phyloP scores from a whole-genome alignment of 176 grass and related monocot species.

The Aegilops sharonensis region DNA sequence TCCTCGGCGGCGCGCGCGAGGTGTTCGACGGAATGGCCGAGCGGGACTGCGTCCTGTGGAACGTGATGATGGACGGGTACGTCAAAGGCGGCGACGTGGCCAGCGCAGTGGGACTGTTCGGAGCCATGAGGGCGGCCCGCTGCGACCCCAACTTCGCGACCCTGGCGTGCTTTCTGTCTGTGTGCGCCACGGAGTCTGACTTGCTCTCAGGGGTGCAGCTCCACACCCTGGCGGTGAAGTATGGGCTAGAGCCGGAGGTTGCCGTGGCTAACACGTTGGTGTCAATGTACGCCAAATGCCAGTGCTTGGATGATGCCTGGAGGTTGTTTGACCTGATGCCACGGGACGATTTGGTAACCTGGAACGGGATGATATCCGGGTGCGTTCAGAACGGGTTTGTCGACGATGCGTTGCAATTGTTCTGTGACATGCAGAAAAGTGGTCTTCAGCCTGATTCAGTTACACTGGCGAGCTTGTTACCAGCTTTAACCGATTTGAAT shows the following conservation, averaged over 20 bases:
- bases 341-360: slow-evolving; percentile 57
- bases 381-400: slow-evolving; percentile 74
- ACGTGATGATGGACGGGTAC: slow-evolving; percentile 78
- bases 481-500: slow-evolving; percentile 59
- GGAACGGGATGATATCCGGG: slow-evolving; percentile 82
- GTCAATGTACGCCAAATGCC: slow-evolving; percentile 73
- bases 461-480: slow-evolving; percentile 73
- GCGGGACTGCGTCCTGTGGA: slow-evolving; percentile 76
- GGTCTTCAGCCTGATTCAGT: slow-evolving; percentile 61
- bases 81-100: slow-evolving; percentile 36
- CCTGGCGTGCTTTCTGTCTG: slow-evolving; percentile 62
- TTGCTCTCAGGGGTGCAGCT: slow-evolving; percentile 59
- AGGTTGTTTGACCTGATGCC: slow-evolving; percentile 66
- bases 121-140: slow-evolving; percentile 40
- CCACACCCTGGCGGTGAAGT: slow-evolving; percentile 70
- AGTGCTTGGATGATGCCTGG: slow-evolving; percentile 53
- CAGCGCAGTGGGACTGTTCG: slow-evolving; percentile 41
- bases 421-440: slow-evolving; percentile 56
- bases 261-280: slow-evolving; percentile 69
- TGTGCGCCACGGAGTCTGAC: slow-evolving; percentile 55
- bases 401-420: slow-evolving; percentile 55
- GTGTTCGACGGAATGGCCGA: slow-evolving; percentile 73
- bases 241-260: slow-evolving; percentile 51
- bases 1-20: slow-evolving; percentile 46
- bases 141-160: slow-evolving; percentile 55